Evolutionary conservation across 2,329 filamentous ascomycete species (phyloP), one percentile per base, ranked within the genome.

Genomic region (Coleophoma cylindrospora): DNA sequence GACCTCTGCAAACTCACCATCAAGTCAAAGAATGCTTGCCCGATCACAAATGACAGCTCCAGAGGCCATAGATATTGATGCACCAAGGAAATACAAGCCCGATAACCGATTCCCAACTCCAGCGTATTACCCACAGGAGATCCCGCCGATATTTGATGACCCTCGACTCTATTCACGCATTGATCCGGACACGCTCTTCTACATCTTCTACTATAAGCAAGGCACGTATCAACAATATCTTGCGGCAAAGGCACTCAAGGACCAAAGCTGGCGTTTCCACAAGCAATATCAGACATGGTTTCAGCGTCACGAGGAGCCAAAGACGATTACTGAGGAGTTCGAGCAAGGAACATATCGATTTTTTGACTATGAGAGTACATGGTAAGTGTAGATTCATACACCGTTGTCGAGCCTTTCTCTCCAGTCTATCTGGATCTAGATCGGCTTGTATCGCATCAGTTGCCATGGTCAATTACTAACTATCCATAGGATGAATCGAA

Each of bases 251-350:
- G 90, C 94, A n/a, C 74, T 99, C 47, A 99, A 99, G 73, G 89
- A 92, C 58, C 94, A 99, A 70, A 96, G 91, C 70, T 99, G 94
- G 94, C 82, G 94, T 50, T 99, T 99, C 68, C 94, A 99, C 73
- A 99, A 99, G 76, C 94, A 97, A 69, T 99, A 99, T 66, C 94
- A 96, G 70, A 99, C 94, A 1, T 99, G 94, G 94, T 99, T 99
- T 65, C 94, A 99, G 70, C 81, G 94, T 47, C 94, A 99, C 60
- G 94, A 99, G 66, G 94, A 99, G 74, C 94, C 94, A 15, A 99
- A 99, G 76, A 91, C 85, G 61, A 99, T 99, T 64, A 97, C 94
- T 0, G 94, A 99, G 70, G 94, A 99, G 71, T 97, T 90, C 66
- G 94, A 99, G 73, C 94, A 99, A 71, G 94, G 94, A 55, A 99